Conservation (phyloP, 768 basidiomycete genomes). For the Phallus indusiatus region DNA sequence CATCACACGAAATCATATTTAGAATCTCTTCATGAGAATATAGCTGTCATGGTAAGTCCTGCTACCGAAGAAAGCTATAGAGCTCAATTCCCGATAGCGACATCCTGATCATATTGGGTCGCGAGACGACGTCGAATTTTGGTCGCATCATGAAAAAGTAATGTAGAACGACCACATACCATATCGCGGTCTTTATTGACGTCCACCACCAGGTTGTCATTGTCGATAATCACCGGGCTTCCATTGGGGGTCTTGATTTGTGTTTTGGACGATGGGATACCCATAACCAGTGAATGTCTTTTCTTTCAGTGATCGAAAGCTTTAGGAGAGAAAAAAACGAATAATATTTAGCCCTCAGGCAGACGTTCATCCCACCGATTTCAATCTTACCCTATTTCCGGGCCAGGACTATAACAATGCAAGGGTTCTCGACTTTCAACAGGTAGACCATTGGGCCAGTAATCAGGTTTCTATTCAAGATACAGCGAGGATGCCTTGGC, state of each 20-base stretch:
- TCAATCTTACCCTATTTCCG: slow-evolving; percentile 74
- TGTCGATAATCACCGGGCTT: slow-evolving; percentile 78
- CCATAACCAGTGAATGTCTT: slow-evolving; percentile 48
- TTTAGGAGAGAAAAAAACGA: too few relatives aligned
- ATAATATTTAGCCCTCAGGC: too few relatives aligned
- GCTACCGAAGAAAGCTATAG: background rate
- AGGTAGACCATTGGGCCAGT: slow-evolving; percentile 65
- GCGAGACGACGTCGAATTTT: slow-evolving; percentile 75
- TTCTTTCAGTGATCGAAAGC: too few relatives aligned
- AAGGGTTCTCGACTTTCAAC: slow-evolving; percentile 73
- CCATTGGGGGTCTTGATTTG: slow-evolving; percentile 89
- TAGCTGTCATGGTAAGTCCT: slow-evolving; percentile 52
- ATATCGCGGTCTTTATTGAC: too few relatives aligned
- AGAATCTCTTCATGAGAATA: slow-evolving; percentile 79
- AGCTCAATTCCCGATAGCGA: slow-evolving; percentile 24
- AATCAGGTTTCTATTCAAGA: slow-evolving; percentile 61
- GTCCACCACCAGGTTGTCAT: slow-evolving; percentile 76
- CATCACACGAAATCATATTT: slow-evolving; percentile 78
- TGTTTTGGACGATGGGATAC: slow-evolving; percentile 99
- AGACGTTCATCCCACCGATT: slow-evolving; percentile 86
- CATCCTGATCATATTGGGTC: slow-evolving; percentile 87
- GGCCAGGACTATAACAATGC: slow-evolving; percentile 86
- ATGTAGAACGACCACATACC: background rate
- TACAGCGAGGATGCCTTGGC: slow-evolving; percentile 85
- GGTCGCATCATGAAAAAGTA: slow-evolving; percentile 88